Base-by-base conservation (phyloP, 2,329 filamentous ascomycete species). In the Fusarium staphyleae region DNA sequence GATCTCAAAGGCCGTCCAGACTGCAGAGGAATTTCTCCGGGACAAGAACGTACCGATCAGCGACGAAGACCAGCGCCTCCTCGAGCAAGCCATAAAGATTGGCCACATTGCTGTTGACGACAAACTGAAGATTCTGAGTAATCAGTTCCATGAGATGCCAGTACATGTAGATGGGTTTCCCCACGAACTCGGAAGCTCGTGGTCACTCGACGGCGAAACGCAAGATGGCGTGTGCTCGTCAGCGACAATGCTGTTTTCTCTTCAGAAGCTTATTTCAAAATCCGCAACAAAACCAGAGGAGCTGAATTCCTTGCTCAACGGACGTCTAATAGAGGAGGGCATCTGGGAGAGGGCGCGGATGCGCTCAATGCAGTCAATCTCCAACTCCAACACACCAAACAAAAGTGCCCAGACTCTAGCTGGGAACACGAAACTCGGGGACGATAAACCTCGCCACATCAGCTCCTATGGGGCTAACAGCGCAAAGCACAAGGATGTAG, bases 121-220 rank as follows among this genome's bases (percentile, higher is more conserved):
- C 54, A 64, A 73, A 6, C 80, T 88, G 22, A 93, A 91, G 79
- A 77, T 77, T 18, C 78, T 85, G 0, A 86, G 91, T 65, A 89
- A 87, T 52, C 73, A 77, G 19, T 86, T 85, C 16, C 90, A 93
- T 62, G 90, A 96, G 68, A 81, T 97, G 52, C 91, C 91, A 0
- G 72, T 96, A 10, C 89, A 87, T 52, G 74, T 96, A 3, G 69
- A 83, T 3, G 74, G 83, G 14, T 91, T 93, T 67, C 88, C 91
- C 0, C 77, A 78, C 10, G 78, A 81, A 1, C 80, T 81, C 3
- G 81, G 82, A 3, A 71, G 76, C 13, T 78, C 81, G 3, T 96
- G 92, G 88, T 85, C 89, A 1, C 80, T 96, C 24, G 79, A 85
- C 55, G 71, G 74, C 1, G 65, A 77, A 7, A 64, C 79, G 9